Conservation (phyloP, 73 alveolate species). For the Halteria grandinella region DNA sequence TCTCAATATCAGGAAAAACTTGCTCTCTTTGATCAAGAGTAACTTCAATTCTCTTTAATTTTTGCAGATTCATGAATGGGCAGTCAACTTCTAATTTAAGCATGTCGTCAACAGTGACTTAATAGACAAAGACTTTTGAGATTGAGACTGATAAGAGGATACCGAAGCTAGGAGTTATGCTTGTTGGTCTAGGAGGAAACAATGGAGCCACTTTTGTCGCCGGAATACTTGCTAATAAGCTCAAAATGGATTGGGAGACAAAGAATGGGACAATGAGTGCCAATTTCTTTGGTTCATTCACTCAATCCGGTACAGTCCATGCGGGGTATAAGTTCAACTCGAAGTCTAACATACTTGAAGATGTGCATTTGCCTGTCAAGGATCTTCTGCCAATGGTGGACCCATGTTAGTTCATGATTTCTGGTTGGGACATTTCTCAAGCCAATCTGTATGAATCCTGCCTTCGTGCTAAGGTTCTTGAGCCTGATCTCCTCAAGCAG, state of each 20-base stretch:
- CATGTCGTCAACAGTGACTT: too few relatives aligned
- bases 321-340: constrained; percentile 68
- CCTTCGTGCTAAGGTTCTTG: constrained; percentile 91
- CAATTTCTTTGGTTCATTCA: constrained; percentile 91
- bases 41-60: too few relatives aligned
- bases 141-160: constrained; percentile 84
- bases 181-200: constrained; percentile 97
- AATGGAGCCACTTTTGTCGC: constrained; percentile 95
- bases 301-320: constrained; percentile 88
- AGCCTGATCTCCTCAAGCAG: constrained; percentile 74
- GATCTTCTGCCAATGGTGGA: constrained; percentile 92
- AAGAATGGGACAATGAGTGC: constrained; percentile 88
- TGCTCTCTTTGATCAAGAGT: too few relatives aligned
- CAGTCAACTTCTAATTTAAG: too few relatives aligned
- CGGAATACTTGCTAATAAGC: constrained; percentile 76
- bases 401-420: constrained; percentile 86
- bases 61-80: too few relatives aligned
- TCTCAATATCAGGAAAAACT: too few relatives aligned
- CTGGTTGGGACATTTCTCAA: constrained; percentile 96
- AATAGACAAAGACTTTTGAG: too few relatives aligned
- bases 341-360: constrained; percentile 59
- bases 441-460: constrained; percentile 89
- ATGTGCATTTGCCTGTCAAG: constrained; percentile 89
- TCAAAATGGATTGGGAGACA: constrained; percentile 85
- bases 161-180: constrained; percentile 94